Evolutionary conservation across 129 eudicot genomes (phyloP).

Genomic region (Arctium lappa): DNA sequence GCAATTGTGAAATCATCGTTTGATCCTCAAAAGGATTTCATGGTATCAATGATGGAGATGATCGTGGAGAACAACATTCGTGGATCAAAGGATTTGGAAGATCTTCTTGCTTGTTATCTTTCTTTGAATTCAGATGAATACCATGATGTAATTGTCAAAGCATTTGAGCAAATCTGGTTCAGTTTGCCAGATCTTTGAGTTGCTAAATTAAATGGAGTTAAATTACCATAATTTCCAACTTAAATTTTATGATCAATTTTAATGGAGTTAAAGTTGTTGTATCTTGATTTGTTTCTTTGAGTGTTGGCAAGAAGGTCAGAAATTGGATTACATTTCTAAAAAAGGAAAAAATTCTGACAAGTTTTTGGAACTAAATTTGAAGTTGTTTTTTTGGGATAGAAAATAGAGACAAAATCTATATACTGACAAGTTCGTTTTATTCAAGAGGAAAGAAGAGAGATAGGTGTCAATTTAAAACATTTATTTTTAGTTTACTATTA

Average conservation of each 20-base stretch:
- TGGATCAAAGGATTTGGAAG: slow-evolving; percentile 53
- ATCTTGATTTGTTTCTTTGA: background rate
- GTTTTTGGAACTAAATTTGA: slow-evolving; percentile 2
- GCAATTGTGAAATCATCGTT: slow-evolving; percentile 63
- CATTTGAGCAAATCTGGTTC: slow-evolving; percentile 72
- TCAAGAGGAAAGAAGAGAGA: slow-evolving; percentile 11
- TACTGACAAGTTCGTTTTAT: slow-evolving; percentile 34
- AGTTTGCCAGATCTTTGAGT: slow-evolving; percentile 32
- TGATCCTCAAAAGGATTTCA: slow-evolving; percentile 62
- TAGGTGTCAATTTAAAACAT: slow-evolving; percentile 15
- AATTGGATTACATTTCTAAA: slow-evolving; percentile 25
- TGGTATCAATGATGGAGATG: slow-evolving; percentile 76
- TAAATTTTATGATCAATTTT: background rate
- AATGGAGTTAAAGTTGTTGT: background rate
- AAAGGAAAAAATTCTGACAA: slow-evolving; percentile 30
- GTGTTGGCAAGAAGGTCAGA: slow-evolving; percentile 4
- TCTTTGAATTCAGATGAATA: slow-evolving; percentile 63
- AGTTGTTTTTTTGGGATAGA: background rate
- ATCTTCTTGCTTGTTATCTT: slow-evolving; percentile 68
- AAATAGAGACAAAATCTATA: slow-evolving; percentile 24
- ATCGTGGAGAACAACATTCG: slow-evolving; percentile 53
- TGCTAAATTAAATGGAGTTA: background rate
- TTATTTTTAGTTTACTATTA: no score
- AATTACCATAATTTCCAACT: background rate
- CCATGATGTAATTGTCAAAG: slow-evolving; percentile 67